Conservation (phyloP, 192 early-diverging fungal species). For the Funneliformis geosporum region DNA sequence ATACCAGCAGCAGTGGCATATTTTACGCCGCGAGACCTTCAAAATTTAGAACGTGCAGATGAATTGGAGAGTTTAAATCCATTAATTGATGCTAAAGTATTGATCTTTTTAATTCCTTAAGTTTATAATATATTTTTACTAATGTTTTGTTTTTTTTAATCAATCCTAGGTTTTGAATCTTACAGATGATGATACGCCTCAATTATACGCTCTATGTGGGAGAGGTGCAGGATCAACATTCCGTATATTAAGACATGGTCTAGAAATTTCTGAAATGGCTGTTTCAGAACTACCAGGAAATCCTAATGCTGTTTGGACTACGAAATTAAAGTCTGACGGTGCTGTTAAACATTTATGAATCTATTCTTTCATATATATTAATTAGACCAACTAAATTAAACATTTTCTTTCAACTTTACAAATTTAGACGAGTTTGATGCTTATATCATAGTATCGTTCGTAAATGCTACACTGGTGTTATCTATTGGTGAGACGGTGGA, state of each 20-base stretch:
- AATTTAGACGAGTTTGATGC: constrained; percentile 65
- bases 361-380: background rate
- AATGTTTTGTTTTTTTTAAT: too few species aligned
- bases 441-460: constrained; percentile 91
- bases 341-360: background rate
- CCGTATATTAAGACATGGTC: constrained; percentile 86
- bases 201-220: constrained; percentile 90
- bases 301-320: constrained; percentile 90
- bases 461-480: constrained; percentile 89
- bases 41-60: constrained; percentile 89
- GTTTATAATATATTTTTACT: background rate
- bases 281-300: constrained; percentile 91
- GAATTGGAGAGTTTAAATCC: constrained; percentile 84
- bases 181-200: constrained; percentile 88
- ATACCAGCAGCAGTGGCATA: constrained; percentile 43
- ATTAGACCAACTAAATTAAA: background rate
- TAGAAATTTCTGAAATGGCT: constrained; percentile 91
- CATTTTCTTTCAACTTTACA: constrained; percentile 4
- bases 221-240: constrained; percentile 79
- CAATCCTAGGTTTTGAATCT: constrained; percentile 72
- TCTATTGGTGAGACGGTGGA: constrained; percentile 91
- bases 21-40: constrained; percentile 76
- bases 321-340: constrained; percentile 48
- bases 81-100: constrained; percentile 74
- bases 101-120: background rate